Evolutionary conservation across 495 filamentous ascomycete species (phyloP).

Genomic region (Penicillium ucsense): DNA sequence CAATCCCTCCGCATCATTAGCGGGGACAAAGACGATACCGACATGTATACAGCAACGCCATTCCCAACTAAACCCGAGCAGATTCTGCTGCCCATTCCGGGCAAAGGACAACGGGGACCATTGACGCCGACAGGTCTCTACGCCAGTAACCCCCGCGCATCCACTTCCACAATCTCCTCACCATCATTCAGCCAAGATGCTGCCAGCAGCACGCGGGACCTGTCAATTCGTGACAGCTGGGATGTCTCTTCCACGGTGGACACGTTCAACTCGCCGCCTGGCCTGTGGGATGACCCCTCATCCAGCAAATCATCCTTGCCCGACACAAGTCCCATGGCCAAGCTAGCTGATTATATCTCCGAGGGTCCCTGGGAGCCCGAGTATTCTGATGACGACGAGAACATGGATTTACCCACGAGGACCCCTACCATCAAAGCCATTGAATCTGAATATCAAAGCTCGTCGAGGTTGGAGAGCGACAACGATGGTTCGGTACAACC

Average conservation of each 20-base stretch:
- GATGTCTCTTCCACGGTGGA: slow-evolving; percentile 35
- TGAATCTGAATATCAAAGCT: slow-evolving; percentile 19
- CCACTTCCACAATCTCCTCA: slow-evolving; percentile 18
- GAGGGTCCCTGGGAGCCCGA: slow-evolving; percentile 16
- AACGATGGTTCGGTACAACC: slow-evolving; percentile 15
- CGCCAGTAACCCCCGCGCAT: slow-evolving; percentile 7
- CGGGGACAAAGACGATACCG: slow-evolving; percentile 24
- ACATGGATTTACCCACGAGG: slow-evolving; percentile 22
- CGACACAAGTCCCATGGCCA: slow-evolving; percentile 16
- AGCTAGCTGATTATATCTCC: slow-evolving; percentile 11
- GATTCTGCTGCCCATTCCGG: slow-evolving; percentile 37
- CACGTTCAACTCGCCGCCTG: slow-evolving; percentile 29
- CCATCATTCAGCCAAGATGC: slow-evolving; percentile 19
- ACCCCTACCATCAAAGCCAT: slow-evolving; percentile 37
- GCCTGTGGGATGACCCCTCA: slow-evolving; percentile 35
- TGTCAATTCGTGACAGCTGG: slow-evolving; percentile 27
- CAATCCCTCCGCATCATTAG: slow-evolving; percentile 27
- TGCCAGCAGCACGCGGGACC: slow-evolving; percentile 23
- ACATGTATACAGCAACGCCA: slow-evolving; percentile 35
- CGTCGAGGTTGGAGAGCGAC: slow-evolving; percentile 8
- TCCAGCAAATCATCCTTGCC: slow-evolving; percentile 37
- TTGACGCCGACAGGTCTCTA: slow-evolving; percentile 28
- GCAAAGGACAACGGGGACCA: slow-evolving; percentile 32
- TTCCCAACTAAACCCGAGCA: slow-evolving; percentile 46
- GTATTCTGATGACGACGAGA: slow-evolving; percentile 35